Evolutionary conservation across 768 basidiomycete species (phyloP), one percentile per base, ranked within the genome.

Genomic region (Russula sp.): DNA sequence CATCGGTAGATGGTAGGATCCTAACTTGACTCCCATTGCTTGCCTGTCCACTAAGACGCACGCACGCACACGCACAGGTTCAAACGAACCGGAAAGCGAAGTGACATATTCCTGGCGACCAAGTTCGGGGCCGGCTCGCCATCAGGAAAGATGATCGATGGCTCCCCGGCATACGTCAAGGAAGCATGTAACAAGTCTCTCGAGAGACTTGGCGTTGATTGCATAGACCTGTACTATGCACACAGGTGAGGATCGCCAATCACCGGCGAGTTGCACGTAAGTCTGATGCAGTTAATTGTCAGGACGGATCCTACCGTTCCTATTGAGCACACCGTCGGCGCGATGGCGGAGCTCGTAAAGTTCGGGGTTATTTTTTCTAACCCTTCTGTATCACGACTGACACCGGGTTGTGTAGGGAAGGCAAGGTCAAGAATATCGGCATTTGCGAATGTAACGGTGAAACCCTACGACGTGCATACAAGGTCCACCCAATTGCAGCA

Each of bases 41-140:
- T 50, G 7, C 13, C 31, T 16, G 18, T 34, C 22, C 11, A n/a
- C 45, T 37, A 20, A 61, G 20, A 20, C 9, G 32, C 7, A 11
- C n/a, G 39, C 16, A 35, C 44, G 10, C 10, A 44, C 4, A 16
- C 11, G 6, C 14, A 2, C 66, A 80, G 82, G 83, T 82, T 86
- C 71, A 77, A 79, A 67, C 74, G 75, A n/a, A 82, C 79, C 13
- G 83, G 82, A 18, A 82, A 81, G 64, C 75, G 83, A 40, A 64
- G 75, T 40, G 75, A 82, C 20, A 82, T 84, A 42, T 78, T 78
- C 71, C 69, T 78, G 6, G 75, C 74, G 1, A 77, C 75, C 20
- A 78, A 78, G 62, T 77, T 77, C 61, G 76, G 74, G 2, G 50
- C 70, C 31, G 57, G 55, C 35, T 34, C 57, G 10, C 40, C 66